Percentiles rank a stretch among this genome's conserved stretches.
Evolutionary conservation across 805 yeast genomes (phyloP).

Genomic region (Hyphopichia homilentoma): DNA sequence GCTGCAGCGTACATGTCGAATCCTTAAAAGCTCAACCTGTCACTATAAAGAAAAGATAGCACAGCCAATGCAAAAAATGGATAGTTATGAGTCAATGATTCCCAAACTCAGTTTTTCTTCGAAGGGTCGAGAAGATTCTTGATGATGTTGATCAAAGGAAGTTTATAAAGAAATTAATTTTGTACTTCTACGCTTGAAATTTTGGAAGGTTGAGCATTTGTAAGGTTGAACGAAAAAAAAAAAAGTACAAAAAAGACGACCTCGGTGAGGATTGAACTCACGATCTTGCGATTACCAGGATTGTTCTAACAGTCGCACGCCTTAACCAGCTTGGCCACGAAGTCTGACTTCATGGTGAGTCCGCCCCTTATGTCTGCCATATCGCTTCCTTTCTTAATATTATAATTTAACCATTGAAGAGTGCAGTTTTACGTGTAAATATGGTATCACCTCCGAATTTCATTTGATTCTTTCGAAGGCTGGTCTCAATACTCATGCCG

Average conservation of each 20-base stretch:
- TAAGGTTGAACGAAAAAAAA: conserved; percentile 1
- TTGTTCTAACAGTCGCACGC: conserved; percentile 27
- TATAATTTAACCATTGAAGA: too few relatives aligned
- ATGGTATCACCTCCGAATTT: too few relatives aligned
- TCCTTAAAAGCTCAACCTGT: neutral
- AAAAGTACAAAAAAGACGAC: conserved; percentile 11
- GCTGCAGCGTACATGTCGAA: conserved; percentile 7
- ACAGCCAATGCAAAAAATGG: neutral
- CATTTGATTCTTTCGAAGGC: too few relatives aligned
- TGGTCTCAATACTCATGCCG: too few relatives aligned
- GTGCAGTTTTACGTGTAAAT: too few relatives aligned
- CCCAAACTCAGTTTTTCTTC: too few relatives aligned
- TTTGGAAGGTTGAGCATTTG: neutral
- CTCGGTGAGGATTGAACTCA: conserved; percentile 26
- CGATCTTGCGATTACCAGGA: conserved; percentile 23
- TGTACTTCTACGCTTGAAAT: neutral
- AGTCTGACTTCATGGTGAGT: too few relatives aligned
- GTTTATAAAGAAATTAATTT: too few relatives aligned
- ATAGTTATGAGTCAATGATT: neutral
- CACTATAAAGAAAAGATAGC: neutral
- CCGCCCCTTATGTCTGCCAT: too few relatives aligned
- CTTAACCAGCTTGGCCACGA: conserved; percentile 29
- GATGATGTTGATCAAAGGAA: neutral
- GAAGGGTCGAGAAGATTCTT: neutral
- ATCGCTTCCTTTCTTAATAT: too few relatives aligned